A percentile compares a stretch with the other conserved stretches of the same genome.
Evolutionary conservation across 2,329 filamentous ascomycete genomes (phyloP).

Genomic region (Fusarium sterilihyphosum): DNA sequence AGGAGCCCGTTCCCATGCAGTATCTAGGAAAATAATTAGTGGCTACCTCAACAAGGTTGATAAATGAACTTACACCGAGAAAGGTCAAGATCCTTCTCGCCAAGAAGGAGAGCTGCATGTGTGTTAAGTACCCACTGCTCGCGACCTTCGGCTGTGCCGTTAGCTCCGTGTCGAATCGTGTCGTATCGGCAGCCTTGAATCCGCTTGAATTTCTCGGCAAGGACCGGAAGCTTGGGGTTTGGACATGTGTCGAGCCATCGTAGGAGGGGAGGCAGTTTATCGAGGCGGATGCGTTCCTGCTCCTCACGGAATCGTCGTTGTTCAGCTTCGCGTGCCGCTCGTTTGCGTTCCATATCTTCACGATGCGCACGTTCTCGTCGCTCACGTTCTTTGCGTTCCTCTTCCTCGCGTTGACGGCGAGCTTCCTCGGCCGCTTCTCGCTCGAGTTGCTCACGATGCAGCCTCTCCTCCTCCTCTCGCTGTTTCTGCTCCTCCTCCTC

Average conservation of each 20-base stretch:
- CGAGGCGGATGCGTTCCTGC: conserved; percentile 63
- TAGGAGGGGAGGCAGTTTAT: conserved; percentile 68
- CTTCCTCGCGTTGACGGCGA: conserved; percentile 61
- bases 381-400: conserved; percentile 62
- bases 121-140: conserved; percentile 75
- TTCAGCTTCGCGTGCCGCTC: conserved; percentile 62
- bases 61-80: conserved; percentile 64
- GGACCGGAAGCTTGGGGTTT: conserved; percentile 60
- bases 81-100: conserved; percentile 70
- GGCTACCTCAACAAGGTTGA: background rate
- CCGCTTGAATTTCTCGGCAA: conserved; percentile 64
- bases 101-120: conserved; percentile 70
- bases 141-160: conserved; percentile 64
- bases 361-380: conserved; percentile 55
- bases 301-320: conserved; percentile 62
- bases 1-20: conserved; percentile 66
- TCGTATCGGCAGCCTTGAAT: conserved; percentile 72
- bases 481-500: conserved; percentile 51
- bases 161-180: conserved; percentile 65
- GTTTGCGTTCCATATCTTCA: conserved; percentile 60
- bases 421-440: conserved; percentile 61
- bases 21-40: conserved; percentile 55
- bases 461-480: conserved; percentile 59
- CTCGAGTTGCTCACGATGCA: conserved; percentile 56
- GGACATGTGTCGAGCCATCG: conserved; percentile 67